phyloP scores from a whole-genome alignment of 495 filamentous ascomycete genomes.

The Choiromyces venosus region DNA sequence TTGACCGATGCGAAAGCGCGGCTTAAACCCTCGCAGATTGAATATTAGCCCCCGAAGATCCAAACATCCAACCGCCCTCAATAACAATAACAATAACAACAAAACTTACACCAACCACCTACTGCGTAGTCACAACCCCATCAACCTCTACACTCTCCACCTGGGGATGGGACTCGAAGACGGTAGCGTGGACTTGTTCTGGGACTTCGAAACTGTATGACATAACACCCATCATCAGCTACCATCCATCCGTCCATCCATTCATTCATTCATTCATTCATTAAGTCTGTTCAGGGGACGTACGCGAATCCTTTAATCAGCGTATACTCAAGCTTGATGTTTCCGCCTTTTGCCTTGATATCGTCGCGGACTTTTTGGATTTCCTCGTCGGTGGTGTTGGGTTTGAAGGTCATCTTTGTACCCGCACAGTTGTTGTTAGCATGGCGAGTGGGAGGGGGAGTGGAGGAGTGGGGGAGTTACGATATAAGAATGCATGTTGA shows the following conservation, averaged over 20 bases:
- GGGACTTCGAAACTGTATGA: conserved; percentile 64
- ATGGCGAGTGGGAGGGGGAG: conserved; percentile 1
- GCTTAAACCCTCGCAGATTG: background rate
- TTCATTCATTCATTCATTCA: background rate
- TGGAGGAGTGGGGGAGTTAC: conserved; percentile 7
- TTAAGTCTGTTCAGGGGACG: conserved; percentile 36
- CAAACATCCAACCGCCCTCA: background rate
- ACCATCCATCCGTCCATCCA: too few species aligned
- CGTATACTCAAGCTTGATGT: conserved; percentile 73
- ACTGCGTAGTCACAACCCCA: conserved; percentile 65
- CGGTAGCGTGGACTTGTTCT: conserved; percentile 54
- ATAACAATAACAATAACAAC: background rate
- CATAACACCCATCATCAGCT: conserved; percentile 18
- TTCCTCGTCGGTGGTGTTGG: conserved; percentile 55
- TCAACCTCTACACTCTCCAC: conserved; percentile 70
- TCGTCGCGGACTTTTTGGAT: conserved; percentile 70
- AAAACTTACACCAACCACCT: conserved; percentile 27
- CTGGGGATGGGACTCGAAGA: conserved; percentile 60
- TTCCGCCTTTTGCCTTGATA: conserved; percentile 64
- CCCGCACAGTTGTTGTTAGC: conserved; percentile 3
- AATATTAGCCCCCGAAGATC: background rate
- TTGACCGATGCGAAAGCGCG: background rate
- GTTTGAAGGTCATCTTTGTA: conserved; percentile 70
- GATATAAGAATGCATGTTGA: conserved; percentile 16
- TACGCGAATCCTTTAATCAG: conserved; percentile 91